A percentile compares a stretch with the other conserved stretches of the same genome.
Evolutionary conservation across 2,329 filamentous ascomycete species (phyloP).

Genomic region (Pseudogymnoascus sp.): DNA sequence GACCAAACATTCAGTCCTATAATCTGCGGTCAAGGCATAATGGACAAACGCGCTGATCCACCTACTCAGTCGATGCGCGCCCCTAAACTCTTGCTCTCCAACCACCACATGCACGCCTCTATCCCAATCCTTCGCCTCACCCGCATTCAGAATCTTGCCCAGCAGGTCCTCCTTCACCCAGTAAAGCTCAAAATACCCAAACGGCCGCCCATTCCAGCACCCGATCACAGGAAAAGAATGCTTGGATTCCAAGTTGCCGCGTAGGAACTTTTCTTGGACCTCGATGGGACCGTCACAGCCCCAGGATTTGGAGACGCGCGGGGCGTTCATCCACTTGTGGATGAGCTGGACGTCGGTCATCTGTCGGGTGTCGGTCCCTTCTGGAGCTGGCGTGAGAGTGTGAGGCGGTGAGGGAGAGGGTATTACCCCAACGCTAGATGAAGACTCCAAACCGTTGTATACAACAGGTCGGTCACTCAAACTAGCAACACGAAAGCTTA

Average conservation of each 20-base stretch:
- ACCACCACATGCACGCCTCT: conserved; percentile 83
- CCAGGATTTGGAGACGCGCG: conserved; percentile 83
- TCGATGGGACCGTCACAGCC: conserved; percentile 53
- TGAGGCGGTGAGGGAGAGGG: conserved; percentile 40
- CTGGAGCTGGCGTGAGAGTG: conserved; percentile 47
- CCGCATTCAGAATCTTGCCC: conserved; percentile 59
- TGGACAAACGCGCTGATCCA: conserved; percentile 89
- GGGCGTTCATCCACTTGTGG: conserved; percentile 81
- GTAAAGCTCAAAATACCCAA: conserved; percentile 96
- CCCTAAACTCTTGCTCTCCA: conserved; percentile 87
- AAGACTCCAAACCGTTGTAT: conserved; percentile 52
- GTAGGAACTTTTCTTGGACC: conserved; percentile 63
- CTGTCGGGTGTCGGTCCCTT: conserved; percentile 20
- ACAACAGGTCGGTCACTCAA: conserved; percentile 57
- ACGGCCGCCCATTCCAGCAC: conserved; percentile 89
- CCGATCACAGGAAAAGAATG: conserved; percentile 89
- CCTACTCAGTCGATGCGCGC: conserved; percentile 64
- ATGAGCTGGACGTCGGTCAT: conserved; percentile 61
- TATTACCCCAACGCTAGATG: conserved; percentile 15
- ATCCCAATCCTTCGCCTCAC: conserved; percentile 70
- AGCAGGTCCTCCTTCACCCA: conserved; percentile 92
- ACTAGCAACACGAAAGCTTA: conserved; percentile 82
- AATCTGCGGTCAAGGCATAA: conserved; percentile 71
- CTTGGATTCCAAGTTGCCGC: conserved; percentile 54
- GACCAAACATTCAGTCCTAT: conserved; percentile 74